phyloP scores from a whole-genome alignment of 1,139 yeast species.

The Hansenula lynferdii region DNA sequence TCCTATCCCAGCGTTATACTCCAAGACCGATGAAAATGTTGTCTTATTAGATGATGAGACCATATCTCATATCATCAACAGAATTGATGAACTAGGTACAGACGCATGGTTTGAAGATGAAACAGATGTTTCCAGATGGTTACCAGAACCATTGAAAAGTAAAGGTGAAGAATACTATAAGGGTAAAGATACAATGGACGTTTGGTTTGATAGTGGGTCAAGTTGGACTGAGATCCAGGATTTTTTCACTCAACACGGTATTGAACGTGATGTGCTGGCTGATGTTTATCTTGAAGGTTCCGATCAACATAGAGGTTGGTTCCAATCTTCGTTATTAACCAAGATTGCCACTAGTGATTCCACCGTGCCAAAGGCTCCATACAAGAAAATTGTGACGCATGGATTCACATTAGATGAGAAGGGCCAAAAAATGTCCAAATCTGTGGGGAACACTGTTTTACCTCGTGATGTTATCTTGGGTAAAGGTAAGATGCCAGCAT shows the following conservation, averaged over 20 bases:
- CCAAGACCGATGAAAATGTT: constrained; percentile 45
- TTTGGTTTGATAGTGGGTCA: constrained; percentile 98
- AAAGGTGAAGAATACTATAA: constrained; percentile 43
- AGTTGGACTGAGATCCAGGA: constrained; percentile 72
- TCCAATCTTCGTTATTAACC: constrained; percentile 87
- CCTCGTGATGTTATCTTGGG: constrained; percentile 72
- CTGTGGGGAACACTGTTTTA: constrained; percentile 74
- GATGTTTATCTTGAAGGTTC: constrained; percentile 90
- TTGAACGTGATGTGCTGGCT: constrained; percentile 40
- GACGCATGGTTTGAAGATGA: constrained; percentile 74
- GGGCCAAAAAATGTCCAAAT: constrained; percentile 91
- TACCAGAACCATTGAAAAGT: constrained; percentile 45
- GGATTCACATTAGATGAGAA: constrained; percentile 88
- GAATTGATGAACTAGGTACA: constrained; percentile 51
- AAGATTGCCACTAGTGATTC: constrained; percentile 46
- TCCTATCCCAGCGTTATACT: constrained; percentile 85
- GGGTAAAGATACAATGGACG: constrained; percentile 94
- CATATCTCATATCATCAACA: constrained; percentile 49
- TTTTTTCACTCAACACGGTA: constrained; percentile 28
- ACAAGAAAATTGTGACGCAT: constrained; percentile 74
- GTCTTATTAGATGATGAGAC: constrained; percentile 50
- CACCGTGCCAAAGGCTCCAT: constrained; percentile 51
- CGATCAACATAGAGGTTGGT: constrained; percentile 99
- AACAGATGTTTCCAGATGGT: constrained; percentile 59
- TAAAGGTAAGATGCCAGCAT: constrained; percentile 50